These are phyloP conservation scores for Wickerhamomyces canadensis DNA, from an alignment of 805 yeast genomes.

Conservation along the genomic window DNA sequence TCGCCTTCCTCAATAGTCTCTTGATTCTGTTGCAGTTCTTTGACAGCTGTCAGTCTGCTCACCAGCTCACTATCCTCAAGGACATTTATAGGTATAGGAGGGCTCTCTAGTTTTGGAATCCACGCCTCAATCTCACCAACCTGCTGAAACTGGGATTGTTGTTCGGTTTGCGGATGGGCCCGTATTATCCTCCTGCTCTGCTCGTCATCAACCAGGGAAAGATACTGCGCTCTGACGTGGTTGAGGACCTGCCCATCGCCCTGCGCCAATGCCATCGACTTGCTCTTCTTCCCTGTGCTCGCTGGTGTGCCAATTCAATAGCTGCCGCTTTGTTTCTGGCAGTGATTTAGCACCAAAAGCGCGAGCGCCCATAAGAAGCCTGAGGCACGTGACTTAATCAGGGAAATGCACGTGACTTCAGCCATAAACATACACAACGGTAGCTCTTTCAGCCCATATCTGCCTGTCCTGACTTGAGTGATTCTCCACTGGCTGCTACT, in stretches of 20 bases:
- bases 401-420: too few relatives aligned
- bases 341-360: too few relatives aligned
- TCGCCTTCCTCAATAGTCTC: slow-evolving; percentile 3
- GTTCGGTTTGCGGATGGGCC: slow-evolving; percentile 9
- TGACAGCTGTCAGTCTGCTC: slow-evolving; percentile 5
- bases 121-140: slow-evolving; percentile 8
- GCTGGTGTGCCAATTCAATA: not conserved
- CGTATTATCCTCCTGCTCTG: slow-evolving; percentile 21
- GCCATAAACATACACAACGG: too few relatives aligned
- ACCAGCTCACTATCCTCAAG: slow-evolving; percentile 16
- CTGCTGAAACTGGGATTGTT: not conserved
- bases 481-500: too few relatives aligned
- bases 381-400: too few relatives aligned
- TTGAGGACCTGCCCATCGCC: slow-evolving; percentile 12
- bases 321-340: too few relatives aligned
- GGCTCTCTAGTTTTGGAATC: slow-evolving; percentile 18
- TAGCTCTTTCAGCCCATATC: too few relatives aligned
- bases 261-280: slow-evolving; percentile 15
- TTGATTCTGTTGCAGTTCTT: slow-evolving; percentile 1
- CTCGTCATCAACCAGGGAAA: slow-evolving; percentile 16
- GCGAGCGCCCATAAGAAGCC: too few relatives aligned
- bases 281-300: not conserved
- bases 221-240: slow-evolving; percentile 18
- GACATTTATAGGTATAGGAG: slow-evolving; percentile 27
- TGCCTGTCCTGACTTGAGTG: too few relatives aligned